Conservation (phyloP, 2,329 filamentous ascomycete species). For the Colletotrichum liaoningense region DNA sequence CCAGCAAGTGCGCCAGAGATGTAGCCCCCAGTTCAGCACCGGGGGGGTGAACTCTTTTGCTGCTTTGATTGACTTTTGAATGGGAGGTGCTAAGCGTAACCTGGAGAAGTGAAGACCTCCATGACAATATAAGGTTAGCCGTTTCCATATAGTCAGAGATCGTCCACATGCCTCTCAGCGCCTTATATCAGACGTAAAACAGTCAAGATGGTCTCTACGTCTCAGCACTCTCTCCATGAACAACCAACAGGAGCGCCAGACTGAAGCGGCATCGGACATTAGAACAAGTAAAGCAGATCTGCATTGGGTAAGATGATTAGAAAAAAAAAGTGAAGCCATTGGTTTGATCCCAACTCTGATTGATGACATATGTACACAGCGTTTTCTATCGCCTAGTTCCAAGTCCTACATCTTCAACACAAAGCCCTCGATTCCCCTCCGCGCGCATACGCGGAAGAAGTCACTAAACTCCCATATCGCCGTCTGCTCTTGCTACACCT, state of each 20-base stretch:
- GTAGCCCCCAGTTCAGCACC: no score
- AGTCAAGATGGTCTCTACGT: no score
- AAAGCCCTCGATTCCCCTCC: conserved; percentile 4
- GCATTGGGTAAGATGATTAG: no score
- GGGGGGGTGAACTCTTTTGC: no score
- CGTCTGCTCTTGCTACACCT: not conserved
- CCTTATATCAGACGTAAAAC: fast-evolving
- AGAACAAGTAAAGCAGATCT: not conserved
- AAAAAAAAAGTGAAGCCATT: conserved; percentile 3
- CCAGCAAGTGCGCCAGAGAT: no score
- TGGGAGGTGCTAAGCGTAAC: no score
- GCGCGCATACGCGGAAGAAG: not conserved
- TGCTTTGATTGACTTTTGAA: no score
- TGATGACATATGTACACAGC: conserved; percentile 39
- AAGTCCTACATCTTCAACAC: conserved; percentile 29
- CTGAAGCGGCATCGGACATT: not conserved
- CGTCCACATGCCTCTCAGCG: no score
- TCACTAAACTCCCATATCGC: not conserved
- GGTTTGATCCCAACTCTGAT: conserved; percentile 34
- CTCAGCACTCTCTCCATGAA: no score
- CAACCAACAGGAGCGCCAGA: not conserved
- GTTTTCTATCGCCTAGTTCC: conserved; percentile 32
- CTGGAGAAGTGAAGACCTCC: no score
- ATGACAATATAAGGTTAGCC: no score
- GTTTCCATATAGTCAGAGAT: no score